Conservation (phyloP, 345 rosid genomes). For the Kandelia obovata region DNA sequence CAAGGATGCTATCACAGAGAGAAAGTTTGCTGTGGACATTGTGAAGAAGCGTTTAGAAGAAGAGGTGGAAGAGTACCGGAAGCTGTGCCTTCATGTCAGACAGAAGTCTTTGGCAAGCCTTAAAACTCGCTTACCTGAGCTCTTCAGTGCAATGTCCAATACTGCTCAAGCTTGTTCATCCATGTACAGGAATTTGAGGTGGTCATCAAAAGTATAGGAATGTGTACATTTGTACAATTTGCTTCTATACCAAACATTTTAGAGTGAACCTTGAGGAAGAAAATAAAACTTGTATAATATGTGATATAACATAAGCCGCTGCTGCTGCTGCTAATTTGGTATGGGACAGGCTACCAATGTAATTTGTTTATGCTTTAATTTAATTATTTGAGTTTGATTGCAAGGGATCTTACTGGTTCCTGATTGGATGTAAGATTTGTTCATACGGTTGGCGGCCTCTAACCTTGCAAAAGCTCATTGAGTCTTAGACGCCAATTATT, state of each 20-base stretch:
- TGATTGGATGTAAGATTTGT: not conserved
- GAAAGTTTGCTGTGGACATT: slow-evolving; percentile 42
- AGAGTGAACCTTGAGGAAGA: not conserved
- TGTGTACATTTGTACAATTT: not conserved
- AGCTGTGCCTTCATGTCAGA: slow-evolving; percentile 66
- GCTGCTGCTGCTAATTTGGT: not conserved
- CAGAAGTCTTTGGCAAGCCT: slow-evolving; percentile 73
- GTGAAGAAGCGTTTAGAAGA: slow-evolving; percentile 55
- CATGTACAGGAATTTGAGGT: slow-evolving; percentile 41
- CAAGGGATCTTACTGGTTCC: not conserved
- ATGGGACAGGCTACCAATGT: not conserved
- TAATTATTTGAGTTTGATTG: not conserved
- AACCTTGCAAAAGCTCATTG: no score
- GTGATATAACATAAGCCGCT: not conserved
- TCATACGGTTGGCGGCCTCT: no score
- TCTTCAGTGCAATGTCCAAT: slow-evolving; percentile 52
- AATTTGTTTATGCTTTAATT: slow-evolving; percentile 1
- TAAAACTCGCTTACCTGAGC: slow-evolving; percentile 65
- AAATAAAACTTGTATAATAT: not conserved
- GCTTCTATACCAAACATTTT: slow-evolving; percentile 1
- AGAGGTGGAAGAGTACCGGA: slow-evolving; percentile 57
- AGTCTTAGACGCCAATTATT: no score
- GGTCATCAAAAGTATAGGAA: not conserved
- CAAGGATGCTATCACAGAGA: slow-evolving; percentile 47
- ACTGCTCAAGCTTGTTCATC: slow-evolving; percentile 48